phyloP scores from a whole-genome alignment of 176 grass and related monocot species.

The Cocos nucifera region DNA sequence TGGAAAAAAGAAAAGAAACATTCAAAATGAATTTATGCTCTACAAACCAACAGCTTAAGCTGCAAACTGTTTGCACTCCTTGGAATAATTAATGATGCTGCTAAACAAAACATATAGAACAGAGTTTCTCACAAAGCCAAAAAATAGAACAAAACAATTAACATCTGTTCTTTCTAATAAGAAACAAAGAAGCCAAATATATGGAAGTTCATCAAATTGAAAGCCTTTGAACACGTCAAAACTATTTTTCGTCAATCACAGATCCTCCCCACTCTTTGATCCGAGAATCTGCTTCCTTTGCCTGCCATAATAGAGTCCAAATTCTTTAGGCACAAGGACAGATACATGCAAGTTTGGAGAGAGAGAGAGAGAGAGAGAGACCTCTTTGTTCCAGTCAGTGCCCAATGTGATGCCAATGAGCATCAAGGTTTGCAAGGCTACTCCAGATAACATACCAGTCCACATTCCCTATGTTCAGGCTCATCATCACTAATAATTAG shows the following conservation, averaged over 20 bases:
- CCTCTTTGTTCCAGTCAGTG: conserved; percentile 75
- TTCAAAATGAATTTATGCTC: too few species aligned
- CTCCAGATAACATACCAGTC: conserved; percentile 71
- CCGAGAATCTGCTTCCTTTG: conserved; percentile 36
- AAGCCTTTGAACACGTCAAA: too few species aligned
- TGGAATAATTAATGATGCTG: too few species aligned
- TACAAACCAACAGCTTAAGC: too few species aligned
- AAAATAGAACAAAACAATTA: too few species aligned
- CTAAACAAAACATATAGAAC: too few species aligned
- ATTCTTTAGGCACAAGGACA: neutral
- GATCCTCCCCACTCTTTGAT: conserved; percentile 64
- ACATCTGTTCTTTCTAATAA: too few species aligned
- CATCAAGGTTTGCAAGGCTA: conserved; percentile 62
- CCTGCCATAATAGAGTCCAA: conserved; percentile 21
- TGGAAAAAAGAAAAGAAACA: too few species aligned
- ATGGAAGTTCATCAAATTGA: too few species aligned
- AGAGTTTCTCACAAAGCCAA: too few species aligned
- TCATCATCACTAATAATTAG: neutral
- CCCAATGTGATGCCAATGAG: conserved; percentile 41
- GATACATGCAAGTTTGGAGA: neutral
- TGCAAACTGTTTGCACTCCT: too few species aligned
- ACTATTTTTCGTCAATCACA: neutral
- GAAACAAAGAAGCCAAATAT: too few species aligned
- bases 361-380: neutral
- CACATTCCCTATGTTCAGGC: conserved; percentile 53